Conservation (phyloP, 2,329 filamentous ascomycete genomes). For the Trichoderma sp. region DNA sequence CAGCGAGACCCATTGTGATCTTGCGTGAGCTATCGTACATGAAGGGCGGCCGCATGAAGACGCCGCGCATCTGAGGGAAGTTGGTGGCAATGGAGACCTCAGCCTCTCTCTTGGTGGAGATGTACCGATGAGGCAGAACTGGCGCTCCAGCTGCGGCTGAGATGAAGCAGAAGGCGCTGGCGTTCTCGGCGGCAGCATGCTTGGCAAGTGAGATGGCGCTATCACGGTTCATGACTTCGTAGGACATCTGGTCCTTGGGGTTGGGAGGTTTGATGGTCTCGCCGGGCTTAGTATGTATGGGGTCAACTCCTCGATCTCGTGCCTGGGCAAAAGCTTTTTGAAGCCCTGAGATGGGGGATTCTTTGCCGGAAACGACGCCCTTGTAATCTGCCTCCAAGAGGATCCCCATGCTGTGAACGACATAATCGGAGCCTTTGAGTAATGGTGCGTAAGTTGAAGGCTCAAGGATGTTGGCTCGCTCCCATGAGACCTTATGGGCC, state of each 20-base stretch:
- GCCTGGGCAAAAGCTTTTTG: conserved; percentile 71
- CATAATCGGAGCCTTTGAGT: conserved; percentile 73
- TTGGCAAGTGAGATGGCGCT: conserved; percentile 78
- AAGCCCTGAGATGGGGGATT: conserved; percentile 76
- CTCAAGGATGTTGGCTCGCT: conserved; percentile 80
- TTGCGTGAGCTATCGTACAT: conserved; percentile 81
- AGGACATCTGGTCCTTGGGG: conserved; percentile 76
- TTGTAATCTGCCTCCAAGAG: conserved; percentile 98
- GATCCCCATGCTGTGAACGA: conserved; percentile 95
- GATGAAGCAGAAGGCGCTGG: conserved; percentile 77
- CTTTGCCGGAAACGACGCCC: conserved; percentile 76
- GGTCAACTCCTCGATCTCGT: conserved; percentile 65
- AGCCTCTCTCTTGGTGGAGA: conserved; percentile 87
- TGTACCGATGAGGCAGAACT: conserved; percentile 79
- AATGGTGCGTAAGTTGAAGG: conserved; percentile 76
- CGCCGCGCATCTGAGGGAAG: conserved; percentile 71
- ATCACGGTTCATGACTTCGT: conserved; percentile 97
- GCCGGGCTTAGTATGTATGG: conserved; percentile 59
- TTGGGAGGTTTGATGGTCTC: conserved; percentile 64
- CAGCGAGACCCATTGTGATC: conserved; percentile 82
- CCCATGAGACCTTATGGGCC: conserved; percentile 82
- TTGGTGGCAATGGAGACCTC: conserved; percentile 70
- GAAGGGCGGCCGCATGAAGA: conserved; percentile 85
- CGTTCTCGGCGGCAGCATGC: conserved; percentile 64
- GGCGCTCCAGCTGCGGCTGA: conserved; percentile 85